phyloP scores from a whole-genome alignment of 2,329 filamentous ascomycete species.

The Esteya vermicola region DNA sequence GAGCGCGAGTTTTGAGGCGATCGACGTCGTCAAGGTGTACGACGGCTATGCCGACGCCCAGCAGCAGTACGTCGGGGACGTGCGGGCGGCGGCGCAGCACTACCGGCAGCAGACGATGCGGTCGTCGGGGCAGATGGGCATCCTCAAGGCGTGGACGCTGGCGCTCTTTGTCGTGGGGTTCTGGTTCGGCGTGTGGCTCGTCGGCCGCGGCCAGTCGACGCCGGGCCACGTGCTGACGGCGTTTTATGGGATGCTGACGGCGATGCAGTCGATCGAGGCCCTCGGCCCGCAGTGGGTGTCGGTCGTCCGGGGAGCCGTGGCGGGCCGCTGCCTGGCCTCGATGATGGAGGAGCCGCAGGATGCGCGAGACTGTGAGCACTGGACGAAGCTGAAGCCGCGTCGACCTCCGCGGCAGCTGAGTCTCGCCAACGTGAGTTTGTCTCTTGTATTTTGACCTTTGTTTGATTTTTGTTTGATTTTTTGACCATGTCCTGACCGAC shows the following conservation, averaged over 20 bases:
- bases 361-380: neutral
- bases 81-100: slow-evolving; percentile 16
- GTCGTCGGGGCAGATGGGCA: slow-evolving; percentile 46
- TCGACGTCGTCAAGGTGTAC: slow-evolving; percentile 78
- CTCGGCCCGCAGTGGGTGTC: slow-evolving; percentile 65
- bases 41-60: slow-evolving; percentile 61
- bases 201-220: slow-evolving; percentile 40
- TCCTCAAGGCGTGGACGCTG: slow-evolving; percentile 60
- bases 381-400: neutral
- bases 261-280: slow-evolving; percentile 59
- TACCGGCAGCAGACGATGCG: slow-evolving; percentile 51
- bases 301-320: slow-evolving; percentile 64
- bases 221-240: slow-evolving; percentile 64
- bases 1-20: slow-evolving; percentile 54
- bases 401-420: neutral
- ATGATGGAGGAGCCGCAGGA: too few relatives aligned
- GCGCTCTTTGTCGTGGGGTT: slow-evolving; percentile 79
- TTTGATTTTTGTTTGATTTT: neutral
- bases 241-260: slow-evolving; percentile 69
- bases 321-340: slow-evolving; percentile 51
- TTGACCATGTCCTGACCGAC: neutral
- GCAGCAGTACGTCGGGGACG: slow-evolving; percentile 43
- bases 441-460: neutral
- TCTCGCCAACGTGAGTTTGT: neutral
- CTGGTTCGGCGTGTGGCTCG: slow-evolving; percentile 67